A percentile compares a stretch with the other conserved stretches of the same genome.
Evolutionary conservation across 2,329 filamentous ascomycete species (phyloP).

Genomic region (Lasiodiplodia sp.): DNA sequence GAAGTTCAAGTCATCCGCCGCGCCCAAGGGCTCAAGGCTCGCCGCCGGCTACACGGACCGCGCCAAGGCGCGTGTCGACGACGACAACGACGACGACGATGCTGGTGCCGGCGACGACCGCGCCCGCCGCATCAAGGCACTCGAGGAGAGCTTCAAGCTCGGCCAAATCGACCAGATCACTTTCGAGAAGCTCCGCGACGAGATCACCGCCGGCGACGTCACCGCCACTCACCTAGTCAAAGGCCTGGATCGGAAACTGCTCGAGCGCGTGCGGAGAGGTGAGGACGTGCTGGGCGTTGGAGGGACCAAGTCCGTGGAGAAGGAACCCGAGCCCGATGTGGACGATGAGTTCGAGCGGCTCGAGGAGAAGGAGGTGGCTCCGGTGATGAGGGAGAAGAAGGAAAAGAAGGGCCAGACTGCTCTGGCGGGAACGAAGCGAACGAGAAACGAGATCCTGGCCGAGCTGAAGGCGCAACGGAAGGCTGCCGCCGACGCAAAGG

Average conservation of each 20-base stretch:
- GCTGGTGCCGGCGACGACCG: constrained; percentile 63
- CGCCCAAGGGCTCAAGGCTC: constrained; percentile 83
- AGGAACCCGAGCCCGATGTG: constrained; percentile 44
- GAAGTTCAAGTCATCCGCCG: constrained; percentile 75
- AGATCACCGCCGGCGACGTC: constrained; percentile 84
- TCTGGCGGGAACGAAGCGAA: constrained; percentile 59
- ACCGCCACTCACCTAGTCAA: constrained; percentile 87
- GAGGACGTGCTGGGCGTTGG: constrained; percentile 58
- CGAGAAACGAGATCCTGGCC: constrained; percentile 65
- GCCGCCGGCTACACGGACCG: constrained; percentile 86
- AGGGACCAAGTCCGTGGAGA: constrained; percentile 46
- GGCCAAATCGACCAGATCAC: constrained; percentile 82
- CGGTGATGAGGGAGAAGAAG: constrained; percentile 66
- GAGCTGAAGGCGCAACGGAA: constrained; percentile 64
- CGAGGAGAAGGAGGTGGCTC: constrained; percentile 72
- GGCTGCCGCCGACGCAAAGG: constrained; percentile 53
- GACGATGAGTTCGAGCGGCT: constrained; percentile 61
- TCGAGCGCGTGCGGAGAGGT: constrained; percentile 72
- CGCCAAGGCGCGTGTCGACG: constrained; percentile 67
- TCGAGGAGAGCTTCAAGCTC: constrained; percentile 83
- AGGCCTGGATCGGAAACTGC: constrained; percentile 84
- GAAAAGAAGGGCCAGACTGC: constrained; percentile 63
- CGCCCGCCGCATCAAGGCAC: constrained; percentile 73
- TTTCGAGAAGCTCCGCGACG: constrained; percentile 75
- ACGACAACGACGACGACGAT: constrained; percentile 59